phyloP scores from a whole-genome alignment of 495 filamentous ascomycete species.

The Aspergillus sparsus region DNA sequence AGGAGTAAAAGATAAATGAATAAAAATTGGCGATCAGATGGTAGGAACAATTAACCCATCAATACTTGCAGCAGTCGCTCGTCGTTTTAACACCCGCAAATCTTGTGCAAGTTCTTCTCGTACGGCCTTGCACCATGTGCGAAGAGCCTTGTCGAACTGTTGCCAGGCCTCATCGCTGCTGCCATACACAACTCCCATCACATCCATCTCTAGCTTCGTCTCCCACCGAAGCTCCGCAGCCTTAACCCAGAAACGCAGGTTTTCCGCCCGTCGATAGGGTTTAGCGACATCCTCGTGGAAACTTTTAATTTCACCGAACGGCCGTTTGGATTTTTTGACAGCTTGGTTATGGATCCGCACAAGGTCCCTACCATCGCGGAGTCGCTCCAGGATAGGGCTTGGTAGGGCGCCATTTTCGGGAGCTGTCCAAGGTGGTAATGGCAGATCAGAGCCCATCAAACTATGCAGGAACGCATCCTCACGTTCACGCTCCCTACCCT shows the following conservation, averaged over 20 bases:
- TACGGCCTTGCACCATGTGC: constrained; percentile 75
- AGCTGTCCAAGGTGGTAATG: constrained; percentile 71
- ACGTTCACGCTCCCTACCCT: constrained; percentile 70
- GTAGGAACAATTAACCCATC: constrained; percentile 18
- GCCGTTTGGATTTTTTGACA: constrained; percentile 77
- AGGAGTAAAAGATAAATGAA: constrained; percentile 1
- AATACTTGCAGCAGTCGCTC: constrained; percentile 21
- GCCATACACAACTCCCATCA: constrained; percentile 78
- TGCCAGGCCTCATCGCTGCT: constrained; percentile 67
- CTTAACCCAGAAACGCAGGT: constrained; percentile 93
- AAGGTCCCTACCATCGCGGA: constrained; percentile 78
- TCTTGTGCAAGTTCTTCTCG: constrained; percentile 67
- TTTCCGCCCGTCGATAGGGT: constrained; percentile 91
- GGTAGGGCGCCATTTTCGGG: constrained; percentile 60
- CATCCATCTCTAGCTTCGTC: constrained; percentile 78
- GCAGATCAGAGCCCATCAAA: constrained; percentile 49
- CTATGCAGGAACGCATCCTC: constrained; percentile 80
- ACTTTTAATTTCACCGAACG: constrained; percentile 86
- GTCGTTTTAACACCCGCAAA: constrained; percentile 15
- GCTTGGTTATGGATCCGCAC: constrained; percentile 87
- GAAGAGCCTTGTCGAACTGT: constrained; percentile 75
- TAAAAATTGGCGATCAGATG: constrained; percentile 4
- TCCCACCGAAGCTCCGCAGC: constrained; percentile 95
- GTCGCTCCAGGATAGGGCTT: constrained; percentile 69
- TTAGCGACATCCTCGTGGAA: constrained; percentile 90